Conservation (phyloP, 768 basidiomycete genomes). For the Infundibulicybe gibba region DNA sequence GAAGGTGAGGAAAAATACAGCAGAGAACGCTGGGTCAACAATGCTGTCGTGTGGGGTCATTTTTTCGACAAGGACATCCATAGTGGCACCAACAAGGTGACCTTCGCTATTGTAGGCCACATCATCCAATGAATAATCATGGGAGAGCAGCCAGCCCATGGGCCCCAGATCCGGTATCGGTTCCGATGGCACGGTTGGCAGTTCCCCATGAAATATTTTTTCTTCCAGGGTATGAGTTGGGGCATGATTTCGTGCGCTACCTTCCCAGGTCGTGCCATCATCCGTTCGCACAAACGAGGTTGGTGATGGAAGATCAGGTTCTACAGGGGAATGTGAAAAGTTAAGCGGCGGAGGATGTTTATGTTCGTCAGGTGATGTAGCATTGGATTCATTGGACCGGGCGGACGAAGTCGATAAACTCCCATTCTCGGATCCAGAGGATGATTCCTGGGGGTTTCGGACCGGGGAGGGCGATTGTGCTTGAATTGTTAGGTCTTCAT, state of each 20-base stretch:
- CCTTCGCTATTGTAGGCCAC: constrained; percentile 91
- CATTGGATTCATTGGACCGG: constrained; percentile 43
- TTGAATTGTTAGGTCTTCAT: constrained; percentile 64
- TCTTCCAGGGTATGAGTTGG: constrained; percentile 38
- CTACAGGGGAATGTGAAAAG: constrained; percentile 25
- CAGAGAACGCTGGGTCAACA: constrained; percentile 82
- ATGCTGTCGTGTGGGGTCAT: constrained; percentile 94
- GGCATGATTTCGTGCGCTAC: constrained; percentile 30
- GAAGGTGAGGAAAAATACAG: constrained; percentile 95
- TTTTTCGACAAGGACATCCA: constrained; percentile 90
- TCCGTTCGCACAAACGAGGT: constrained; percentile 46
- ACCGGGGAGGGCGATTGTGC: constrained; percentile 33
- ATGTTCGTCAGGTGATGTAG: constrained; percentile 46
- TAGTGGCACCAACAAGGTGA: constrained; percentile 84
- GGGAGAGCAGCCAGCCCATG: constrained; percentile 52
- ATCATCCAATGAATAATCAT: constrained; percentile 81
- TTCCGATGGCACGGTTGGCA: constrained; percentile 46
- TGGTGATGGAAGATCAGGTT: constrained; percentile 48
- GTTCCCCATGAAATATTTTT: constrained; percentile 49
- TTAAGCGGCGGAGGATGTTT: constrained; percentile 28
- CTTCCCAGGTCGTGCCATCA: constrained; percentile 59
- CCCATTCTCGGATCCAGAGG: constrained; percentile 50
- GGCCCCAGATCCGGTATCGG: constrained; percentile 40
- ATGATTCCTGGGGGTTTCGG: constrained; percentile 31
- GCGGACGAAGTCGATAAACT: constrained; percentile 43